Conservation (phyloP, 345 rosid genomes). For the Orychophragmus violaceus region DNA sequence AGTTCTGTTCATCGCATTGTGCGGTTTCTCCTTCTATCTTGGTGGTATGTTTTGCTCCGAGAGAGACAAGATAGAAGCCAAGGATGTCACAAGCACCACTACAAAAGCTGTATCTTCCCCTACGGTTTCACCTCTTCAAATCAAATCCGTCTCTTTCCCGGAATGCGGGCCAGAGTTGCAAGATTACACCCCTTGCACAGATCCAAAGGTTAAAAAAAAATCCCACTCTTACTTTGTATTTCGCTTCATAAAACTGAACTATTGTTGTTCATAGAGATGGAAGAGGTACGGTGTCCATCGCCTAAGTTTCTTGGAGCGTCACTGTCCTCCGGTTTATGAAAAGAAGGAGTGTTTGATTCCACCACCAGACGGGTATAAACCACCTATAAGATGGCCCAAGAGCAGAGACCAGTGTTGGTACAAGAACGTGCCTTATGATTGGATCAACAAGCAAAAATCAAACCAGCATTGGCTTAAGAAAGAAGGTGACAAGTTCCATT, state of each 20-base stretch:
- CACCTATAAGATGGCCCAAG: slow-evolving; percentile 93
- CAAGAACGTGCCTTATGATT: slow-evolving; percentile 94
- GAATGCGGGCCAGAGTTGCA: slow-evolving; percentile 74
- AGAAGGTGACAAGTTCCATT: slow-evolving; percentile 85
- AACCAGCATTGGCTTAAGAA: slow-evolving; percentile 96
- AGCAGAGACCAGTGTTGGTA: slow-evolving; percentile 94
- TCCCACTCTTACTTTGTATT: neutral
- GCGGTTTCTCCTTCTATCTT: slow-evolving; percentile 88
- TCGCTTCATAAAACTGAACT: neutral
- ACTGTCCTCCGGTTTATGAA: slow-evolving; percentile 80
- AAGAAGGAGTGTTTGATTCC: slow-evolving; percentile 85
- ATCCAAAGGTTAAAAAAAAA: slow-evolving; percentile 61
- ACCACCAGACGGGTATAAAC: slow-evolving; percentile 92
- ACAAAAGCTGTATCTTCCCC: slow-evolving; percentile 40
- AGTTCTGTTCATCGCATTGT: slow-evolving; percentile 46
- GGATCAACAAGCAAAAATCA: slow-evolving; percentile 95
- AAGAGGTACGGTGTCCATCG: slow-evolving; percentile 79
- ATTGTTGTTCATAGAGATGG: slow-evolving; percentile 60
- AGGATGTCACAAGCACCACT: slow-evolving; percentile 29
- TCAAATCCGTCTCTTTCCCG: slow-evolving; percentile 55
- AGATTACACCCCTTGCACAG: slow-evolving; percentile 97
- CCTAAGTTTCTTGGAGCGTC: slow-evolving; percentile 91
- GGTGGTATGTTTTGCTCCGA: slow-evolving; percentile 79
- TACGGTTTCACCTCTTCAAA: slow-evolving; percentile 44
- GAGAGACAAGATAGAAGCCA: slow-evolving; percentile 38